Base-by-base conservation (phyloP, 257 asterid species). In the Eucommia ulmoides region DNA sequence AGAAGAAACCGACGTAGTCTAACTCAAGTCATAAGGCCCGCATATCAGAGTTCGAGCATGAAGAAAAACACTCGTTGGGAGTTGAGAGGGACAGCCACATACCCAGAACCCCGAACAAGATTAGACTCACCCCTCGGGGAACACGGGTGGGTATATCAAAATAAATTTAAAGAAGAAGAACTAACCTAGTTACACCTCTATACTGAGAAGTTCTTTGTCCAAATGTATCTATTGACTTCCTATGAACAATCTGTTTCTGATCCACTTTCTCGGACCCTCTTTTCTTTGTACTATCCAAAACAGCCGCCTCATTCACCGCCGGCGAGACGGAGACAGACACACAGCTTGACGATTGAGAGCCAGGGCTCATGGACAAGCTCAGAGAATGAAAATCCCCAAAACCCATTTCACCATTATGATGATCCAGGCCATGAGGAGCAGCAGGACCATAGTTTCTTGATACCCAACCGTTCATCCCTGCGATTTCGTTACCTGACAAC, bases 171-270 rank as follows among this genome's bases (percentile, higher is more conserved):
- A 8, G 25, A 45, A 42, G 7, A 60, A 64, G 48, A 53, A 20
- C 54, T 8, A 45, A 89, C 97, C 98, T 89, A 14, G 98, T 89
- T 50, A 89, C 98, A 0, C 98, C 98, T 64, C 98, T 75, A 53
- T 82, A 89, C 73, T 85, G 98, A 0, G 96, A 85, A 19, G 98
- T 85, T 45, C 98, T 71, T 50, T 89, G 98, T 1, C 98, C 98
- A 55, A 89, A 89, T 3, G 98, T 85, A 46, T 89, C 98, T 16
- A 89, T 74, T 15, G 98, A 85, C 72, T 89, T 89, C 67, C 96
- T 71, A 47, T 89, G 98, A 68, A 77, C 82, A 41, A 73, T 75
- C 64, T 76, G 94, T 65, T 85, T 82, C 58, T 76, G 79, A 1
- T 79, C 78, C 33, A 47, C 74, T 45, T 74, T 84, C 7, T 67